Conservation (phyloP, 1,284 basidiomycete species). For the Flammula alnicola region DNA sequence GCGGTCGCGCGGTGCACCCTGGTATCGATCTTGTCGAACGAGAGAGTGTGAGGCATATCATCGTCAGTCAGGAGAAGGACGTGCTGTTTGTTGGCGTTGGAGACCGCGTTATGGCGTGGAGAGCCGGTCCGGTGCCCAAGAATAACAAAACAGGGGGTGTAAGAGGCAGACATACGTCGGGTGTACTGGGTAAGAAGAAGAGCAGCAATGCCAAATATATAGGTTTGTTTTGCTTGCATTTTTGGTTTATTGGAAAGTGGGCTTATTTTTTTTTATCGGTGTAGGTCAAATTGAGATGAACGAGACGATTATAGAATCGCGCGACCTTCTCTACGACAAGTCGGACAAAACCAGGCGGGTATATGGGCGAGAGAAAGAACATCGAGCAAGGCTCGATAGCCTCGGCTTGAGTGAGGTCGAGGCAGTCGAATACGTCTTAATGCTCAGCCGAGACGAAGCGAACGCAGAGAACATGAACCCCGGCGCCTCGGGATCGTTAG, state of each 20-base stretch:
- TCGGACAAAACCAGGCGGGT: conserved; percentile 33
- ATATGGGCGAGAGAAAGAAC: conserved; percentile 58
- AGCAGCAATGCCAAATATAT: conserved; percentile 45
- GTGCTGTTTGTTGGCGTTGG: conserved; percentile 68
- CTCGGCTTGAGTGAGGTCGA: conserved; percentile 80
- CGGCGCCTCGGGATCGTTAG: not conserved
- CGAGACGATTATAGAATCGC: conserved; percentile 67
- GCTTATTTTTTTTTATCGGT: conserved; percentile 24
- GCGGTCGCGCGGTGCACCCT: conserved; percentile 20
- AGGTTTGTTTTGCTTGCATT: conserved; percentile 43
- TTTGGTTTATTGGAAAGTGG: conserved; percentile 11
- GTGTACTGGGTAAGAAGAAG: conserved; percentile 38
- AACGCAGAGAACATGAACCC: conserved; percentile 18
- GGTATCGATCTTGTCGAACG: conserved; percentile 37
- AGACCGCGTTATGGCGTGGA: conserved; percentile 71
- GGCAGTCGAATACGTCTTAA: conserved; percentile 81
- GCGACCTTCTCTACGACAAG: conserved; percentile 56
- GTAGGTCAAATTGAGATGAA: conserved; percentile 69
- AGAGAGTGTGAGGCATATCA: conserved; percentile 63
- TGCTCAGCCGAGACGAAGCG: conserved; percentile 85
- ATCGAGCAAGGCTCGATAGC: conserved; percentile 56
- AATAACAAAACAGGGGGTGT: conserved; percentile 17
- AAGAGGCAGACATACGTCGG: conserved; percentile 27
- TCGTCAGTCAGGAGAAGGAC: conserved; percentile 61
- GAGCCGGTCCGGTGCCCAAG: conserved; percentile 52